Percentiles rank a stretch among this genome's conserved stretches.
These are phyloP conservation scores for Rhinocladiella mackenziei DNA, from an alignment of 2,329 filamentous ascomycete species.

Conservation along the genomic window DNA sequence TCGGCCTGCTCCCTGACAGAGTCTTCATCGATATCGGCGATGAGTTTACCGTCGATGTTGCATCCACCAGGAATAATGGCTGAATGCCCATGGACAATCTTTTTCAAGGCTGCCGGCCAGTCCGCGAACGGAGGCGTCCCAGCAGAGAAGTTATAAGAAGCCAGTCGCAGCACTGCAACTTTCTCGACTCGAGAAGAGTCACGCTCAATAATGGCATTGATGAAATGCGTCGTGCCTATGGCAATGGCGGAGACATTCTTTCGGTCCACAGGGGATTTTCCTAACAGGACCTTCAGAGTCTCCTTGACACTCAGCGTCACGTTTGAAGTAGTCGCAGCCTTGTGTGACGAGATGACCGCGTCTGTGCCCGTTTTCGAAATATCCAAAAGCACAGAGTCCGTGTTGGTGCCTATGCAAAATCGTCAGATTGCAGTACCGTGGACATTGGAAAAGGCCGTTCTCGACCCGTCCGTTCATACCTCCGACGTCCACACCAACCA, in stretches of 20 bases:
- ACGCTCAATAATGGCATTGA: constrained; percentile 48
- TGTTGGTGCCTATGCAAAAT: constrained; percentile 16
- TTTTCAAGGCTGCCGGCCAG: constrained; percentile 45
- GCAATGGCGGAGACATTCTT: constrained; percentile 43
- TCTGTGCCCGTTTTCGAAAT: constrained; percentile 33
- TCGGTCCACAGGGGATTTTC: constrained; percentile 33
- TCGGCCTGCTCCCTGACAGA: constrained; percentile 38
- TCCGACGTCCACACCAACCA: constrained; percentile 11
- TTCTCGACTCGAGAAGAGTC: constrained; percentile 48
- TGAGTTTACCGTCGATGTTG: constrained; percentile 46
- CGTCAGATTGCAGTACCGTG: not conserved
- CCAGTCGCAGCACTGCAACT: constrained; percentile 52
- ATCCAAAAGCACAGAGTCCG: constrained; percentile 21
- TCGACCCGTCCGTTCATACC: constrained; percentile 1
- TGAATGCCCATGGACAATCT: constrained; percentile 47
- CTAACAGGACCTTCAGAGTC: constrained; percentile 38
- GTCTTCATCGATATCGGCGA: constrained; percentile 39
- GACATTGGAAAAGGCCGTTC: too few species aligned
- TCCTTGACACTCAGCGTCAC: constrained; percentile 41
- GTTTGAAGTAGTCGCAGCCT: constrained; percentile 41
- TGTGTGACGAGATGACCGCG: constrained; percentile 35
- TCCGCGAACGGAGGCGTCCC: constrained; percentile 46
- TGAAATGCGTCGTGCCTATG: constrained; percentile 52
- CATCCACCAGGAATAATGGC: constrained; percentile 49
- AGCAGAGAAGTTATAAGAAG: constrained; percentile 32